Evolutionary conservation across 768 basidiomycete species (phyloP).

Genomic region (Lactarius sp.): DNA sequence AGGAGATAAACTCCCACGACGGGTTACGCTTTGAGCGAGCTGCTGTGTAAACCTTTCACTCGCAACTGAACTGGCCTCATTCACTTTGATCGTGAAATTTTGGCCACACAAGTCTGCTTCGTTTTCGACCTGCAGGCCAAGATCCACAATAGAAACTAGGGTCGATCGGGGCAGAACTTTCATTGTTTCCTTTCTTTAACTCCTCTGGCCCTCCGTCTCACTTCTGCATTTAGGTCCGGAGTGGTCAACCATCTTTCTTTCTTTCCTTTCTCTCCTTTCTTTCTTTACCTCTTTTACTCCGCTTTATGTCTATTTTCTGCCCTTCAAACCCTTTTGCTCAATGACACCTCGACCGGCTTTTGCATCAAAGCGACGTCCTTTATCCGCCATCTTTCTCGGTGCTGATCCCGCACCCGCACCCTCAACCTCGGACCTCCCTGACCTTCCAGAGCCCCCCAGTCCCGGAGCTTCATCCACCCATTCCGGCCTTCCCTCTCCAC

Average conservation of each 20-base stretch:
- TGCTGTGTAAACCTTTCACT: conserved; percentile 1
- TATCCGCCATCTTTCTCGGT: conserved; percentile 59
- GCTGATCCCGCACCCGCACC: conserved; percentile 33
- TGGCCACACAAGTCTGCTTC: conserved; percentile 9
- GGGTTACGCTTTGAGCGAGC: background rate
- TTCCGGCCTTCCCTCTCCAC: conserved; percentile 77
- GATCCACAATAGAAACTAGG: conserved; percentile 13
- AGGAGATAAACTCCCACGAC: conserved; percentile 8
- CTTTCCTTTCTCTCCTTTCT: conserved; percentile 3
- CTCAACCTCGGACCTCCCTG: conserved; percentile 31
- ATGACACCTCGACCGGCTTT: conserved; percentile 49
- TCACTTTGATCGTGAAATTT: conserved; percentile 1
- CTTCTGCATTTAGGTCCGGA: background rate
- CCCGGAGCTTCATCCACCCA: conserved; percentile 47
- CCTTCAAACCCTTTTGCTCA: conserved; percentile 24
- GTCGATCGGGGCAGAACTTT: conserved; percentile 17
- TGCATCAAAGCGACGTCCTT: conserved; percentile 46
- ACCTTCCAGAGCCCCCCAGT: conserved; percentile 66
- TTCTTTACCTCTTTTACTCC: background rate
- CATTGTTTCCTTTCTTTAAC: background rate
- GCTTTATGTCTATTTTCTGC: conserved; percentile 23
- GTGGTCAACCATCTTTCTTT: background rate
- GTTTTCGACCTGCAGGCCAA: conserved; percentile 3
- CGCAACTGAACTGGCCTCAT: background rate
- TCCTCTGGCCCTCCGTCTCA: conserved; percentile 5